Percentiles rank a stretch among this genome's conserved stretches.
Evolutionary conservation across 2,329 filamentous ascomycete genomes (phyloP).

Genomic region (Xylaria multiplex): DNA sequence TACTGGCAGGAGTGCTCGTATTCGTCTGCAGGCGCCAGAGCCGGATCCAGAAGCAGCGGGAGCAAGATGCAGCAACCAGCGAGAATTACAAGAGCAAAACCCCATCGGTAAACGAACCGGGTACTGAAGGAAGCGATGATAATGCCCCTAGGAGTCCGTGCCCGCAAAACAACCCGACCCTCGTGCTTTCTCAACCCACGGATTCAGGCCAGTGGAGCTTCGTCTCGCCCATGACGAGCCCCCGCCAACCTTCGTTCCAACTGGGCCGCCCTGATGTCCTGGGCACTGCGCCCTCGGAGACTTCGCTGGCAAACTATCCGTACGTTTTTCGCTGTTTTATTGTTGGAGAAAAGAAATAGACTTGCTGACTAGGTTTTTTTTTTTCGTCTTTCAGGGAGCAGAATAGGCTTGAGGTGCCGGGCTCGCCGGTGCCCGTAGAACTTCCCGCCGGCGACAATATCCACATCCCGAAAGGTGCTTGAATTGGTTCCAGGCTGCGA

Average conservation of each 20-base stretch:
- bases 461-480: background rate
- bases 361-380: background rate
- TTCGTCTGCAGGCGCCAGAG: conserved; percentile 56
- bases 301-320: background rate
- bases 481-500: background rate
- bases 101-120: background rate
- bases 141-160: background rate
- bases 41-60: background rate
- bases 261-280: background rate
- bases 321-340: background rate
- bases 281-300: background rate
- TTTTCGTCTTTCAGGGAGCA: background rate
- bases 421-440: background rate
- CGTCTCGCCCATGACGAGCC: background rate
- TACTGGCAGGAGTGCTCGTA: conserved; percentile 57
- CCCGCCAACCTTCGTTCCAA: background rate
- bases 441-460: background rate
- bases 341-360: background rate
- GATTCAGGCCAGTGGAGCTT: conserved; percentile 8
- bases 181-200: background rate
- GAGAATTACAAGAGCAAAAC: background rate
- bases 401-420: background rate
- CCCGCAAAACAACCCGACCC: too few species aligned
- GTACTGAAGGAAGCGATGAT: background rate
- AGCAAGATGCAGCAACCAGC: background rate